phyloP scores from a whole-genome alignment of 345 rosid genomes.

The Angophora floribunda region DNA sequence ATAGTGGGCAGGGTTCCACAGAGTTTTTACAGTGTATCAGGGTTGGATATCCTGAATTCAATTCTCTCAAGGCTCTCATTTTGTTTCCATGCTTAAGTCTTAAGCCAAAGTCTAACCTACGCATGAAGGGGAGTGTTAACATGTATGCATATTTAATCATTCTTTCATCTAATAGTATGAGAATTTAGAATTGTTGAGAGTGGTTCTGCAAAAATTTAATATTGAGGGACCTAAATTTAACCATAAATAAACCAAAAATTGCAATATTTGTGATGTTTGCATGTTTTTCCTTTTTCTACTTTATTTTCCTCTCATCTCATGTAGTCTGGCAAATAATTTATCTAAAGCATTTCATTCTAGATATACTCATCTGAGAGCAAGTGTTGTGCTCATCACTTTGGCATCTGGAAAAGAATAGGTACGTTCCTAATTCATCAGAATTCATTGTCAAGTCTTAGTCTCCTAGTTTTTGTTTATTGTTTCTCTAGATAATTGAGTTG shows the following conservation, averaged over 20 bases:
- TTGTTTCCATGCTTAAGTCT: background rate
- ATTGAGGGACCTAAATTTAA: background rate
- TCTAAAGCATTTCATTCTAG: conserved; percentile 12
- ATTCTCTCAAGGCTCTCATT: background rate
- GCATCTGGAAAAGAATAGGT: conserved; percentile 50
- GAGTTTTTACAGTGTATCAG: background rate
- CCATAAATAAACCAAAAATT: background rate
- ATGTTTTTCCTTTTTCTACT: background rate
- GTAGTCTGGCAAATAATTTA: background rate
- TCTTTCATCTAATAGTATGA: background rate
- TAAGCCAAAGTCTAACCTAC: background rate
- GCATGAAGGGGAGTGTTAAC: background rate
- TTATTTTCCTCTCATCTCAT: background rate
- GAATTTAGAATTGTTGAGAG: background rate
- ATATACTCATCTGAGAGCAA: conserved; percentile 68
- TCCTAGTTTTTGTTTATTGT: background rate
- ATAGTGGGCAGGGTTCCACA: background rate
- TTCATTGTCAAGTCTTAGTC: background rate
- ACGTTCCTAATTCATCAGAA: background rate
- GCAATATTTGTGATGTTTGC: background rate
- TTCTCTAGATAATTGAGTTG: background rate
- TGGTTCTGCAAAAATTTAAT: background rate
- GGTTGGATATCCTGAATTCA: background rate
- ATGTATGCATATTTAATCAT: background rate
- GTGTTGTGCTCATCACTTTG: conserved; percentile 42